phyloP scores from a whole-genome alignment of 2,329 filamentous ascomycete genomes.

The Aspergillus melleus region DNA sequence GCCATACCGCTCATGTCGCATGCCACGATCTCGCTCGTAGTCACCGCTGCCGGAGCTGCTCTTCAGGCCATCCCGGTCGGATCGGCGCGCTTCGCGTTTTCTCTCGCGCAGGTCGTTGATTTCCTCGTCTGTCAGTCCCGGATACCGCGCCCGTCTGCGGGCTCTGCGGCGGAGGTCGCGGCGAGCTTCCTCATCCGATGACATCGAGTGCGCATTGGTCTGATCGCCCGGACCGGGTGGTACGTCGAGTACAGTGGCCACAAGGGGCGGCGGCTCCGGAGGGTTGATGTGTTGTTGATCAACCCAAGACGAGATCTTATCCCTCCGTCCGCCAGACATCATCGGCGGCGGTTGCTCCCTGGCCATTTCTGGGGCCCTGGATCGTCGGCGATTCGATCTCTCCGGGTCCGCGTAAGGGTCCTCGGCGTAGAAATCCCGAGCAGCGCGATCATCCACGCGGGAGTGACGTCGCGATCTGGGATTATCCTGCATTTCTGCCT shows the following conservation, averaged over 20 bases:
- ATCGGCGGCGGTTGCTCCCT: slow-evolving; percentile 26
- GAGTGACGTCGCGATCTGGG: slow-evolving; percentile 34
- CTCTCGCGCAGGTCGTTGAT: slow-evolving; percentile 38
- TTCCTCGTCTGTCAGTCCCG: slow-evolving; percentile 41
- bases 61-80: slow-evolving; percentile 34
- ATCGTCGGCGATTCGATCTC: slow-evolving; percentile 38
- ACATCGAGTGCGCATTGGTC: slow-evolving; percentile 36
- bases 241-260: slow-evolving; percentile 47
- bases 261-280: slow-evolving; percentile 48
- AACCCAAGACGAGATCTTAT: slow-evolving; percentile 54
- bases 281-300: slow-evolving; percentile 50
- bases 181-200: slow-evolving; percentile 45
- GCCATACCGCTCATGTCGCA: slow-evolving; percentile 31
- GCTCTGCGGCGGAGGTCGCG: slow-evolving; percentile 39
- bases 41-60: slow-evolving; percentile 44
- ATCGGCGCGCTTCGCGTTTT: slow-evolving; percentile 31
- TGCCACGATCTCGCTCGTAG: slow-evolving; percentile 38
- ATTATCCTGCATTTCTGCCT: slow-evolving; percentile 30
- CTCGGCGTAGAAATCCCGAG: slow-evolving; percentile 27
- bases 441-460: slow-evolving; percentile 28
- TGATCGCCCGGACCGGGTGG: slow-evolving; percentile 31
- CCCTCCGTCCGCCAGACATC: slow-evolving; percentile 39
- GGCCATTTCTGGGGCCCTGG: slow-evolving; percentile 29
- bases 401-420: slow-evolving; percentile 28
- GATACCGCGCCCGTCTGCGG: slow-evolving; percentile 42